Evolutionary conservation across 2,329 filamentous ascomycete genomes (phyloP).

Genomic region (Trichoderma atrobrunneum): DNA sequence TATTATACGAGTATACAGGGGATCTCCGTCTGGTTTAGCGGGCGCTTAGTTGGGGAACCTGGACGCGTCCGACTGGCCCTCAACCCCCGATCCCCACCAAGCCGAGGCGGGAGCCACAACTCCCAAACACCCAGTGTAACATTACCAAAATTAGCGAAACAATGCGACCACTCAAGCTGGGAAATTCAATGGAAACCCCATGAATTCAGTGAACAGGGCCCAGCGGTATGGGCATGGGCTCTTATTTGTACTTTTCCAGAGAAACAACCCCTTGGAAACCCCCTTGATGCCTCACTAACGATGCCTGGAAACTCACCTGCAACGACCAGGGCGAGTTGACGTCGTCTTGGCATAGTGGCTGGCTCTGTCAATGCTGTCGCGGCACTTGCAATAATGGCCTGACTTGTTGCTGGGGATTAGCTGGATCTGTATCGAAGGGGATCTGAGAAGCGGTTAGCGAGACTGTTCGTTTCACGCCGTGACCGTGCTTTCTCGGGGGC

Average conservation of each 20-base stretch:
- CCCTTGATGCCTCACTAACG: neutral
- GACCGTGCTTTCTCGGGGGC: neutral
- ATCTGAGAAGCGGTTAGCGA: conserved; percentile 5
- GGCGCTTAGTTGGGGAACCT: conserved; percentile 5
- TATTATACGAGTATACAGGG: neutral
- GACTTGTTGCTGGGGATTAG: neutral
- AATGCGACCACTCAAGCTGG: neutral
- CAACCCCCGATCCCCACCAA: neutral
- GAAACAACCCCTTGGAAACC: neutral
- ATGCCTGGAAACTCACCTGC: conserved; percentile 10
- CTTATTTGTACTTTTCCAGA: neutral
- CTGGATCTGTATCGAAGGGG: conserved; percentile 2
- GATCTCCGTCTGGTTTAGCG: neutral
- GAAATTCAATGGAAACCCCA: neutral
- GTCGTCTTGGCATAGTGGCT: neutral
- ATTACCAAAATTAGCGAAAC: conserved; percentile 11
- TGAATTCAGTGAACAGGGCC: neutral
- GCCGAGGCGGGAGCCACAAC: conserved; percentile 10
- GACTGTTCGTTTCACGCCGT: neutral
- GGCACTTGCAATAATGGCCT: conserved; percentile 10
- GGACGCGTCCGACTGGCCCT: conserved; percentile 12
- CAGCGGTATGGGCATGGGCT: no score
- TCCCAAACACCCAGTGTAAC: conserved; percentile 18
- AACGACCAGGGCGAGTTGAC: conserved; percentile 5
- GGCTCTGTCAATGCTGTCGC: neutral